Conservation (phyloP, 164 flowering plant species). For the Magnolia kwangsiensis region DNA sequence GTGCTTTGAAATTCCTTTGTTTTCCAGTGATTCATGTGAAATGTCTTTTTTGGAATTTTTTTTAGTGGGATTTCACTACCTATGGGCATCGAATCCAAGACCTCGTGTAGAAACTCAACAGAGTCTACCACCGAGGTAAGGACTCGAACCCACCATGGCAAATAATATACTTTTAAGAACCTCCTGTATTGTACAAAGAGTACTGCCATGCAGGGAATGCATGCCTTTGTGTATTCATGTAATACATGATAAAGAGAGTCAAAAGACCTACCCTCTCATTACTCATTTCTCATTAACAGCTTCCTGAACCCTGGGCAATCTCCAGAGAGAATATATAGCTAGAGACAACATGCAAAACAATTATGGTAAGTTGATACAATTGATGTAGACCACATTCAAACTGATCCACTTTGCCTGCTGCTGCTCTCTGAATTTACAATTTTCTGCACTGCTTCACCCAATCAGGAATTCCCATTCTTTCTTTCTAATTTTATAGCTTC, state of each 20-base stretch:
- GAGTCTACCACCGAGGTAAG: too few species aligned
- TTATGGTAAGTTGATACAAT: too few species aligned
- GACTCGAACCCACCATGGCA: background rate
- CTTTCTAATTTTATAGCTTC: constrained; percentile 86
- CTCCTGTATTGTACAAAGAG: background rate
- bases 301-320: background rate
- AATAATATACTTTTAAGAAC: background rate
- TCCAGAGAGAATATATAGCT: background rate
- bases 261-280: background rate
- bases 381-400: background rate
- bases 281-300: background rate
- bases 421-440: background rate
- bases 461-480: constrained; percentile 32
- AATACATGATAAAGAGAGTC: background rate
- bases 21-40: too few species aligned
- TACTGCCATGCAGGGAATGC: background rate
- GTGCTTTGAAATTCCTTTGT: too few species aligned
- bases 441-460: background rate
- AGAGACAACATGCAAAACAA: too few species aligned
- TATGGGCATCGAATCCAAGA: too few species aligned
- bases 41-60: too few species aligned
- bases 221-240: background rate
- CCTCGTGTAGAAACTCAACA: too few species aligned
- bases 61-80: too few species aligned
- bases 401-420: background rate